Evolutionary conservation across 2,329 filamentous ascomycete genomes (phyloP).

Genomic region (Rhynchosporium graminicola): DNA sequence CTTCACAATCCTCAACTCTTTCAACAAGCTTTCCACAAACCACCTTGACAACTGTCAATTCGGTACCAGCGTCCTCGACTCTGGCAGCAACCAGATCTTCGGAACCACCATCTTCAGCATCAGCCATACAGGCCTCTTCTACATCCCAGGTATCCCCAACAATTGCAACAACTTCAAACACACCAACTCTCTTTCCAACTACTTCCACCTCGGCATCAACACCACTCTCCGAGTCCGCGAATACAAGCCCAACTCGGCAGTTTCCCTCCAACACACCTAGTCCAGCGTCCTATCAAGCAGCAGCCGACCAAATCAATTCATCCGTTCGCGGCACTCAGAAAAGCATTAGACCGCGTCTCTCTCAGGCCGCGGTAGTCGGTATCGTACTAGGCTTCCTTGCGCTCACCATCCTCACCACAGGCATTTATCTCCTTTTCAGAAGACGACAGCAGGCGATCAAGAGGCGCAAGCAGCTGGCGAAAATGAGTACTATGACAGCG

Average conservation of each 20-base stretch:
- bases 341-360: background rate
- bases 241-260: background rate
- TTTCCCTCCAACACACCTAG: background rate
- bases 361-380: background rate
- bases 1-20: background rate
- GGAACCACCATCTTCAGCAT: background rate
- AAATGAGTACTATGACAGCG: constrained; percentile 6
- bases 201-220: background rate
- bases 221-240: background rate
- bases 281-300: background rate
- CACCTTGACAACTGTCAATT: too few relatives aligned
- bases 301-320: background rate
- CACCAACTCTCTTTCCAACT: background rate
- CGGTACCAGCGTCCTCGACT: background rate
- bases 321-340: background rate
- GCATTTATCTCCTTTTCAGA: background rate
- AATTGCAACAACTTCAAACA: background rate
- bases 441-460: background rate
- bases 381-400: constrained; percentile 2
- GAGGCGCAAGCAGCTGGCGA: background rate
- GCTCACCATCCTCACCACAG: background rate
- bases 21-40: background rate
- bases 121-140: background rate
- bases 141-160: background rate
- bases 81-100: background rate